Evolutionary conservation across 768 basidiomycete genomes (phyloP).

Genomic region (Tephrocybe sp.): DNA sequence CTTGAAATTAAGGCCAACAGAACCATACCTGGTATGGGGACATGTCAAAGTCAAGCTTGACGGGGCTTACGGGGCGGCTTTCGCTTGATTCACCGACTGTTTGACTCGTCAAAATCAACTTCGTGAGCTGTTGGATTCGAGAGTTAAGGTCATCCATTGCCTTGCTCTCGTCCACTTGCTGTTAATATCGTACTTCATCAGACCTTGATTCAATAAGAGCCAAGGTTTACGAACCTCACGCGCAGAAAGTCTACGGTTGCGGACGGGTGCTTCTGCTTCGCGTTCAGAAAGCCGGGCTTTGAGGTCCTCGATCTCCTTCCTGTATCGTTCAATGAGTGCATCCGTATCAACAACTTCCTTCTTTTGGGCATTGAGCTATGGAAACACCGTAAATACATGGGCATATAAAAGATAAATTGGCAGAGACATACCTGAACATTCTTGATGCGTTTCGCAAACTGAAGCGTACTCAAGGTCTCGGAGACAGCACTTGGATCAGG

Average conservation of each 20-base stretch:
- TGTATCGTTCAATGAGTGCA: conserved; percentile 89
- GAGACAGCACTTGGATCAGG: conserved; percentile 74
- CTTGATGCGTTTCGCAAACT: conserved; percentile 91
- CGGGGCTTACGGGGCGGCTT: conserved; percentile 77
- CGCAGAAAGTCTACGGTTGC: conserved; percentile 47
- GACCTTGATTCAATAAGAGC: not conserved
- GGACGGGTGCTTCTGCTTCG: conserved; percentile 58
- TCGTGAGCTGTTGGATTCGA: conserved; percentile 79
- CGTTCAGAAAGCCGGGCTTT: conserved; percentile 68
- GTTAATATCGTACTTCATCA: not conserved
- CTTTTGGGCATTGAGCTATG: conserved; percentile 81
- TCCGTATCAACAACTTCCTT: conserved; percentile 93
- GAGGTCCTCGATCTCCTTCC: conserved; percentile 91
- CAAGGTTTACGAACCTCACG: conserved; percentile 37
- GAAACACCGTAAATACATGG: not conserved
- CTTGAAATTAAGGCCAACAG: not conserved
- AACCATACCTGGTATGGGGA: conserved; percentile 72
- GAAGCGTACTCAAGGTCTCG: conserved; percentile 85
- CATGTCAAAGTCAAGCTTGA: conserved; percentile 88
- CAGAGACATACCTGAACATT: conserved; percentile 62
- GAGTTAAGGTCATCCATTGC: conserved; percentile 82
- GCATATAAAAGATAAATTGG: not conserved
- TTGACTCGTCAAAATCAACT: conserved; percentile 82
- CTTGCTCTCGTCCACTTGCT: conserved; percentile 84
- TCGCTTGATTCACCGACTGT: conserved; percentile 72